Evolutionary conservation across 2,329 filamentous ascomycete genomes (phyloP), one percentile per base, ranked within the genome.

Genomic region (Cladophialophora exuberans): DNA sequence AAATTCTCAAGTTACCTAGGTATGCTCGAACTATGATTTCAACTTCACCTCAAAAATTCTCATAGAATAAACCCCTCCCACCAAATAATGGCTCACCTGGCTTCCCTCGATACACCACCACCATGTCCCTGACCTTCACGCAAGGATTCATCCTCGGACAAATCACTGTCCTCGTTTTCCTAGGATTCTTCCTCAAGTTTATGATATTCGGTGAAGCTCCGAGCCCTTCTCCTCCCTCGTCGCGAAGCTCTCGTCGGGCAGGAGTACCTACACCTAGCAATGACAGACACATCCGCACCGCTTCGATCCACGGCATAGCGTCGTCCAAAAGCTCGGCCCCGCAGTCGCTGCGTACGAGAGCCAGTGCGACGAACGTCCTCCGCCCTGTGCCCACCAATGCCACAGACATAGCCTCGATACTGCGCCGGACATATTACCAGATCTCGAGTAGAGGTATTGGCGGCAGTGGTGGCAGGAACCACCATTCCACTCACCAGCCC

Each of bases 121-220:
- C 17, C 47, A 51, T 51, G 47, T 43, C 47, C 36, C 41, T 61
- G 28, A 62, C 60, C 49, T 62, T 62, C 56, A 59, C 57, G 11
- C 90, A 96, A 70, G 94, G 94, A 23, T 87, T 99, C 64, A 84
- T 99, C 44, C 80, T 97, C 26, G 94, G 94, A 45, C 94, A 99
- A 72, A 80, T 99, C 47, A 96, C 91, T 1, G 89, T 99, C 41
- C 89, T 96, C 11, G 77, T 97, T 20, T 81, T 99, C 33, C 84
- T 99, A 59, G 92, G 91, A 62, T 90, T 88, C 64, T 97, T 99
- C 75, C 97, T 99, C 73, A 96, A 96, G 71, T 99, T 97, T 83
- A 99, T 99, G 82, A 97, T 99, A 69, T 97, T 99, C 69, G 94
- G 94, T 65, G 94, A 97, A 69, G 85, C 90, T 4, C n/a, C n/a